phyloP scores from a whole-genome alignment of 106 monocot genomes.

The Platanthera zijinensis region DNA sequence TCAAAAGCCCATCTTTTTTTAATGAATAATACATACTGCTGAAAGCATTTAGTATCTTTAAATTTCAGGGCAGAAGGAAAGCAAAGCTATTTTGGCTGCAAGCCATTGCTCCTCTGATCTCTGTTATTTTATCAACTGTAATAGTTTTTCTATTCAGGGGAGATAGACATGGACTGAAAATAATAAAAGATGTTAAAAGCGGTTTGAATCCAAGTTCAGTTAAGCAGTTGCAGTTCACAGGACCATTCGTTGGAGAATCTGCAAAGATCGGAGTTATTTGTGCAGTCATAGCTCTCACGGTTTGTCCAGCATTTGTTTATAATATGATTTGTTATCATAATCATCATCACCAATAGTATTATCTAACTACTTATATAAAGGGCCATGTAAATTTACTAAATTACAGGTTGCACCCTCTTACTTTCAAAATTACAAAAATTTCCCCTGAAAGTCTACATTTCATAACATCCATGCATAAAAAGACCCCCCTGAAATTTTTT shows the following conservation, averaged over 20 bases:
- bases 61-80: slow-evolving; percentile 55
- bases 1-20: too few species aligned
- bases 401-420: too few species aligned
- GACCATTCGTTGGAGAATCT: slow-evolving; percentile 34
- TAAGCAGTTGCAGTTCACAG: slow-evolving; percentile 42
- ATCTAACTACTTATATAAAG: not conserved
- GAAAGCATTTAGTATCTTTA: not conserved
- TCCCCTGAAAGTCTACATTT: not conserved
- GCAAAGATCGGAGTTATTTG: slow-evolving; percentile 71
- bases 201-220: slow-evolving; percentile 76
- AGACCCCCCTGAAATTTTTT: not conserved
- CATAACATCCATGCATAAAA: not conserved
- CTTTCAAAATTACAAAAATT: too few species aligned
- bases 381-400: not conserved
- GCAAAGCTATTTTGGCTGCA: slow-evolving; percentile 71
- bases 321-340: not conserved
- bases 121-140: slow-evolving; percentile 65
- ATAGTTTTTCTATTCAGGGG: slow-evolving; percentile 55
- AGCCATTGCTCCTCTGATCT: slow-evolving; percentile 64
- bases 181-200: slow-evolving; percentile 47
- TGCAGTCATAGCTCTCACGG: slow-evolving; percentile 74
- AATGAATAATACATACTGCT: too few species aligned
- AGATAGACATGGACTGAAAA: slow-evolving; percentile 73
- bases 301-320: slow-evolving; percentile 6
- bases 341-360: not conserved